Conservation (phyloP, 495 filamentous ascomycete genomes). For the Hyaloscypha variabilis region DNA sequence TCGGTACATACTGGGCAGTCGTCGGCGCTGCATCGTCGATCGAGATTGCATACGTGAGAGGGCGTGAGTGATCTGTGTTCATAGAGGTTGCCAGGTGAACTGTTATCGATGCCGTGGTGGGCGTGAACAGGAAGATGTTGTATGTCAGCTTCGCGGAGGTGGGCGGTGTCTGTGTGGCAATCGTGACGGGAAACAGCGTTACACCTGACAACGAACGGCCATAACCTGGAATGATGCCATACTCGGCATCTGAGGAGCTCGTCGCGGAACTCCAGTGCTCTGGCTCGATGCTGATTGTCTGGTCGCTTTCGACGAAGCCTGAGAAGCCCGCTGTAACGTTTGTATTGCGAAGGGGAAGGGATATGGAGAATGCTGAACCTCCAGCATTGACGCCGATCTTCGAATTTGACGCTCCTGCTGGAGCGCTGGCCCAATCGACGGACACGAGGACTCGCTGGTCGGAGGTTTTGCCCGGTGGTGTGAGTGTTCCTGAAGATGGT, state of each 20-base stretch:
- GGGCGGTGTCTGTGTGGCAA: conserved; percentile 45
- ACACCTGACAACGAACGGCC: conserved; percentile 60
- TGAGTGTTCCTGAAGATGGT: conserved; percentile 57
- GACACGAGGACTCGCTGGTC: conserved; percentile 52
- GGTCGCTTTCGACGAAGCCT: conserved; percentile 68
- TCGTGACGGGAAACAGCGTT: conserved; percentile 53
- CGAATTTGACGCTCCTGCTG: conserved; percentile 45
- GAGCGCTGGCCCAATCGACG: conserved; percentile 60
- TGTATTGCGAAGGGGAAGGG: conserved; percentile 48
- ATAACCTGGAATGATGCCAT: conserved; percentile 54
- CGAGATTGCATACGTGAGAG: conserved; percentile 61
- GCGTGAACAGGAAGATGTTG: conserved; percentile 62
- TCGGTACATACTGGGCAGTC: conserved; percentile 51
- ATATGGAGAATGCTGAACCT: conserved; percentile 28
- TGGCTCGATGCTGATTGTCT: conserved; percentile 60
- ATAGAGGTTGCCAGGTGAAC: conserved; percentile 61
- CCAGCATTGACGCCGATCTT: conserved; percentile 55
- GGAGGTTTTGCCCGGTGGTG: conserved; percentile 29
- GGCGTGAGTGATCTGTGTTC: conserved; percentile 61
- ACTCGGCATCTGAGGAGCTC: conserved; percentile 41
- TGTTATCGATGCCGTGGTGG: conserved; percentile 56
- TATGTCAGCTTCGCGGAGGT: conserved; percentile 62
- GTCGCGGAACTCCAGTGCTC: conserved; percentile 50
- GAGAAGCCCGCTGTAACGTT: conserved; percentile 55
- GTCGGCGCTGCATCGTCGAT: conserved; percentile 49